Conservation (phyloP, 805 yeast genomes). For the Candida sakaeoensis region DNA sequence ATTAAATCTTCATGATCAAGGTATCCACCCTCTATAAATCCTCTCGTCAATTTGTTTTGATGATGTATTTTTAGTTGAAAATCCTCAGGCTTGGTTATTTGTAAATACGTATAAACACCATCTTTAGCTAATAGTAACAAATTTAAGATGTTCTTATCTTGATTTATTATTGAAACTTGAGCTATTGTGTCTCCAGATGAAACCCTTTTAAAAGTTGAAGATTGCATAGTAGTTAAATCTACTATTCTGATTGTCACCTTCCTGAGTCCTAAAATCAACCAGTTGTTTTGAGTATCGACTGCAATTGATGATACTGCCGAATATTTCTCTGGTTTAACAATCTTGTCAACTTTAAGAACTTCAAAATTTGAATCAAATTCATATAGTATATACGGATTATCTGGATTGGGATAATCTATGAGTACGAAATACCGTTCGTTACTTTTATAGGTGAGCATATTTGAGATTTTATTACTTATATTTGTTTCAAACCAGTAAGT, state of each 20-base stretch:
- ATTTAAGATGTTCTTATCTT: slow-evolving; percentile 13
- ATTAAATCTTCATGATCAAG: slow-evolving; percentile 41
- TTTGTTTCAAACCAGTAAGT: slow-evolving; percentile 20
- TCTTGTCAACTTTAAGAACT: slow-evolving; percentile 21
- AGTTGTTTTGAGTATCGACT: slow-evolving; percentile 32
- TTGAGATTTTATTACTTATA: slow-evolving; percentile 44
- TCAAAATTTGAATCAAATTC: slow-evolving; percentile 18
- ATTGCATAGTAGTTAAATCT: slow-evolving; percentile 26
- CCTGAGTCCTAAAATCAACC: slow-evolving; percentile 66
- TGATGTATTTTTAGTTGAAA: slow-evolving; percentile 32
- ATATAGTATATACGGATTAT: slow-evolving; percentile 48
- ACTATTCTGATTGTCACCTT: slow-evolving; percentile 63
- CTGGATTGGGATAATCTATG: slow-evolving; percentile 67
- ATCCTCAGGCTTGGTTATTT: slow-evolving; percentile 13
- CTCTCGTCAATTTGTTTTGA: slow-evolving; percentile 64
- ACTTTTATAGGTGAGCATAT: slow-evolving; percentile 35
- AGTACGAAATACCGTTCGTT: slow-evolving; percentile 33
- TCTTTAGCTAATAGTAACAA: slow-evolving; percentile 58
- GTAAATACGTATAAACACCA: slow-evolving; percentile 51
- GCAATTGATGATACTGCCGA: slow-evolving; percentile 60
- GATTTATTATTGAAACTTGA: slow-evolving; percentile 39
- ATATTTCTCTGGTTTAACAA: slow-evolving; percentile 38
- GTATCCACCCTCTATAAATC: slow-evolving; percentile 76
- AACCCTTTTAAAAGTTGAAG: slow-evolving; percentile 41
- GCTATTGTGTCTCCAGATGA: slow-evolving; percentile 70